phyloP scores from a whole-genome alignment of 2,329 filamentous ascomycete species.

The Colletotrichum godetiae region DNA sequence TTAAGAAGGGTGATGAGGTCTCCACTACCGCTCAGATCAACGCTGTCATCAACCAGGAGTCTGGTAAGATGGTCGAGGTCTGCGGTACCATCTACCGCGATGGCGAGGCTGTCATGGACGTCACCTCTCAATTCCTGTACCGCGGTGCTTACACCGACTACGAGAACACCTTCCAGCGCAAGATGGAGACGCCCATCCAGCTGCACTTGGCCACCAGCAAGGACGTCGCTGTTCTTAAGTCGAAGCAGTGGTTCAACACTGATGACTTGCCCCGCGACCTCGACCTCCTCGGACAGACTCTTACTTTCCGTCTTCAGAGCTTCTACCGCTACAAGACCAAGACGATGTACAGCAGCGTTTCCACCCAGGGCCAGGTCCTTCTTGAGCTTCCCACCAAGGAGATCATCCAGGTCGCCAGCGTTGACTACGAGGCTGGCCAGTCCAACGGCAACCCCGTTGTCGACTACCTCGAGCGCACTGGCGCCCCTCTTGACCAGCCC shows the following conservation, averaged over 20 bases:
- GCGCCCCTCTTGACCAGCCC: conserved; percentile 93
- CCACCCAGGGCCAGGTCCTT: conserved; percentile 92
- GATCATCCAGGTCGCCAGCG: conserved; percentile 95
- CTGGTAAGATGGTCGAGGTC: conserved; percentile 99
- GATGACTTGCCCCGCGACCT: conserved; percentile 77
- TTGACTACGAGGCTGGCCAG: conserved; percentile 91
- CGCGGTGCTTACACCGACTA: conserved; percentile 92
- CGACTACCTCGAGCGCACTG: conserved; percentile 93
- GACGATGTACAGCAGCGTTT: conserved; percentile 88
- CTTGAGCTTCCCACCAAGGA: conserved; percentile 97
- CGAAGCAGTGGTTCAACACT: conserved; percentile 97
- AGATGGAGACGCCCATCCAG: conserved; percentile 95
- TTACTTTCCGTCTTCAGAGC: conserved; percentile 95
- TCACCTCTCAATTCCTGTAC: conserved; percentile 98
- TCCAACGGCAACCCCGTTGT: conserved; percentile 97
- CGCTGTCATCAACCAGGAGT: conserved; percentile 96
- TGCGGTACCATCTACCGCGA: conserved; percentile 93
- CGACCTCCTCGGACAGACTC: conserved; percentile 89
- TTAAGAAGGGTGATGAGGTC: conserved; percentile 95
- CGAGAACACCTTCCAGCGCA: conserved; percentile 98
- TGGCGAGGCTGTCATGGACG: conserved; percentile 92
- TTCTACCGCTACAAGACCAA: conserved; percentile 95
- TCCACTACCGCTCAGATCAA: conserved; percentile 96
- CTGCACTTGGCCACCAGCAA: conserved; percentile 87
- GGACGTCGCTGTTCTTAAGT: conserved; percentile 92